Evolutionary conservation across 2,329 filamentous ascomycete genomes (phyloP).

Genomic region (Myriangium duriaei): DNA sequence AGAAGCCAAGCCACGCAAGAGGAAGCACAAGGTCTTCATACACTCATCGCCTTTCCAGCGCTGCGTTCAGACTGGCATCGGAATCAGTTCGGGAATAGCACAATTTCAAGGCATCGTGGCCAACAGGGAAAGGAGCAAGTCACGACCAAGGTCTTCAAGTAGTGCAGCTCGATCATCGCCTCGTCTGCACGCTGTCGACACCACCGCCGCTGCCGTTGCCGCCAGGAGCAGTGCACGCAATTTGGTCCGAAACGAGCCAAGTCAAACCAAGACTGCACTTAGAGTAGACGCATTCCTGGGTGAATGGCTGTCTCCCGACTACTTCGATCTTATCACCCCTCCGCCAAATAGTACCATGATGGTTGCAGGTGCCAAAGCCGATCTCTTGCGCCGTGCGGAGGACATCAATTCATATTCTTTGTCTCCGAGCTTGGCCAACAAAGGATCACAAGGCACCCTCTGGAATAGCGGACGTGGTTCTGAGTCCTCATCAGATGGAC

Average conservation of each 20-base stretch:
- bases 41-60: constrained; percentile 90
- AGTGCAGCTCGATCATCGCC: constrained; percentile 22
- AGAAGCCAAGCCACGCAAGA: constrained; percentile 30
- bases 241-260: constrained; percentile 22
- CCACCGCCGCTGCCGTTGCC: constrained; percentile 16
- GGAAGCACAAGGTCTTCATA: constrained; percentile 65
- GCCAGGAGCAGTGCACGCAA: constrained; percentile 17
- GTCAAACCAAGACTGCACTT: constrained; percentile 45
- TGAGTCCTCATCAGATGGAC: constrained; percentile 12
- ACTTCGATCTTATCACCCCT: constrained; percentile 84
- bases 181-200: constrained; percentile 17
- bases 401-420: constrained; percentile 32
- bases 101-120: constrained; percentile 41
- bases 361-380: constrained; percentile 78
- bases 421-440: constrained; percentile 17
- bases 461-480: constrained; percentile 34
- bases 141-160: constrained; percentile 17
- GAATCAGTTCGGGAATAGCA: constrained; percentile 72
- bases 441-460: constrained; percentile 20
- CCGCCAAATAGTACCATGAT: constrained; percentile 79
- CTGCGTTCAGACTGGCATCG: constrained; percentile 85
- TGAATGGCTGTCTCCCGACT: constrained; percentile 88
- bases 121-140: constrained; percentile 16
- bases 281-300: constrained; percentile 86
- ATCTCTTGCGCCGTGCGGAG: constrained; percentile 66